Conservation (phyloP, 768 basidiomycete genomes). For the Podaxis sp. region DNA sequence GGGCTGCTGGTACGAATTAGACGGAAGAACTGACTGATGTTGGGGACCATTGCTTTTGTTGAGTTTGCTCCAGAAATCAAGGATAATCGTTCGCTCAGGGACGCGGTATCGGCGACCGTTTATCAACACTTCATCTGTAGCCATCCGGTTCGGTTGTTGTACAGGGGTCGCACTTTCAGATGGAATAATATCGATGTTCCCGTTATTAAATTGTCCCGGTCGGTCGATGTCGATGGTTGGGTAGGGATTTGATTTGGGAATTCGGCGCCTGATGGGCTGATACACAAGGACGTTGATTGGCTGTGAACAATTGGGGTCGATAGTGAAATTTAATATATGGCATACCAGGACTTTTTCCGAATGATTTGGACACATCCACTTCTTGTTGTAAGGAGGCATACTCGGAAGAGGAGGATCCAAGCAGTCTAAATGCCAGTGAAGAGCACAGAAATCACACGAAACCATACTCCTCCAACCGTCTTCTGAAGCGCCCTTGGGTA, state of each 20-base stretch:
- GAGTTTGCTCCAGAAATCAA: constrained; percentile 95
- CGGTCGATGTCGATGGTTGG: constrained; percentile 72
- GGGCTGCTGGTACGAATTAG: not conserved
- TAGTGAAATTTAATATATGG: not conserved
- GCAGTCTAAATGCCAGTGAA: constrained; percentile 98
- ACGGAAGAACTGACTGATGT: constrained; percentile 38
- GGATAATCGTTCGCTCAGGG: constrained; percentile 85
- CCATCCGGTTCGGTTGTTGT: constrained; percentile 37
- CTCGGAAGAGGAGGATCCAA: constrained; percentile 84
- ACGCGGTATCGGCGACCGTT: constrained; percentile 90
- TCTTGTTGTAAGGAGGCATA: constrained; percentile 85
- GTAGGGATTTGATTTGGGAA: constrained; percentile 66
- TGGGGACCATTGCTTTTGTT: constrained; percentile 40
- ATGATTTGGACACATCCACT: constrained; percentile 99
- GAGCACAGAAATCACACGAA: constrained; percentile 92
- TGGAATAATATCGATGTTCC: constrained; percentile 86
- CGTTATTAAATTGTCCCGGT: constrained; percentile 80
- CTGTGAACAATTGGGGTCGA: not conserved
- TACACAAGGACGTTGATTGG: constrained; percentile 5
- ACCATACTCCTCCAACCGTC: constrained; percentile 76
- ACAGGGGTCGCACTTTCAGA: constrained; percentile 49
- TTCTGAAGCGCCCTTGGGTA: constrained; percentile 37
- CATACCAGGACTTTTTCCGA: constrained; percentile 83
- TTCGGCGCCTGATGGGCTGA: constrained; percentile 80
- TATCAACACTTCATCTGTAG: constrained; percentile 81